Percentiles rank a stretch among this genome's conserved stretches.
Conservation (phyloP, 176 grass and related monocot genomes). For the Otatea glauca region DNA sequence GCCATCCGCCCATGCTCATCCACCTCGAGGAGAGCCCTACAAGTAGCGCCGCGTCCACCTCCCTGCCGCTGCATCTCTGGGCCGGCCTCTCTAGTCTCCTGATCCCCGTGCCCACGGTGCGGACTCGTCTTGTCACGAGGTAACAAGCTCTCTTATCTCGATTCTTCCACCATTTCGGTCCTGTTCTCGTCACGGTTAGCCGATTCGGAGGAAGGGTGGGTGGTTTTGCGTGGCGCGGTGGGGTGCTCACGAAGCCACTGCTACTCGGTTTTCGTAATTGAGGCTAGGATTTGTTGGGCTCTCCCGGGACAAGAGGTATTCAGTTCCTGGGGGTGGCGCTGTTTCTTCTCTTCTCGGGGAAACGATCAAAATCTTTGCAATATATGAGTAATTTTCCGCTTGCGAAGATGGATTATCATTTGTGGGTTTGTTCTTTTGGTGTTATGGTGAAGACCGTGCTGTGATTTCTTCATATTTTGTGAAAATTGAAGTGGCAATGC, state of each 20-base stretch:
- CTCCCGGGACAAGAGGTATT: background rate
- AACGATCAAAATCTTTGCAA: no score
- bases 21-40: no score
- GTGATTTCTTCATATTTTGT: no score
- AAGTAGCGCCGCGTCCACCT: background rate
- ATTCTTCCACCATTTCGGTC: background rate
- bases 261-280: no score
- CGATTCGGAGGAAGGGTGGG: background rate
- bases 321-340: background rate
- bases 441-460: no score
- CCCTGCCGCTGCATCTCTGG: background rate
- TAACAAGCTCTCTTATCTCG: background rate
- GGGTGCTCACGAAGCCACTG: background rate
- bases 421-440: background rate
- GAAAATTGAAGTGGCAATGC: no score
- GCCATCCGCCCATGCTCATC: no score
- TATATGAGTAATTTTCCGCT: no score
- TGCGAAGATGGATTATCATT: background rate
- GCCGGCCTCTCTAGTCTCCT: background rate
- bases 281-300: no score
- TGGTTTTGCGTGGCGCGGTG: background rate
- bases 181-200: background rate
- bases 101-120: background rate
- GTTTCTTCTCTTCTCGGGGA: no score
- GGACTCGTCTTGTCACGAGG: background rate